Evolutionary conservation across 257 asterid species (phyloP), one percentile per base, ranked within the genome.

Genomic region (Oldenlandia corymbosa): DNA sequence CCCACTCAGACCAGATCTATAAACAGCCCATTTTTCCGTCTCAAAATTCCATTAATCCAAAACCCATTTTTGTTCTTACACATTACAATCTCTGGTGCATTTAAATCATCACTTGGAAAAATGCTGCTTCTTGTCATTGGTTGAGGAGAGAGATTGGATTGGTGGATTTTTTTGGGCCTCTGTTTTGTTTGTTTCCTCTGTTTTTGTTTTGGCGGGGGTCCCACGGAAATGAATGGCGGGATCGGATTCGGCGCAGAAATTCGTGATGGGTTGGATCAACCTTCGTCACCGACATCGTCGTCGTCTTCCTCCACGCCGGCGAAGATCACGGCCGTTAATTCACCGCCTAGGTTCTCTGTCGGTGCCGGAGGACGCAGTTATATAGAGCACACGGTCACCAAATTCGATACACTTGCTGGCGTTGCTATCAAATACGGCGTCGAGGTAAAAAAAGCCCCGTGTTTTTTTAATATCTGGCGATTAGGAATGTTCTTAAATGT

Each of bases 391-490:
- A 65, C 79, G 21, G 88, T 90, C 67, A 81, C 95, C 47, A 90
- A 81, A 64, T 85, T 81, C 71, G 97, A 90, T 66, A 90, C 97
- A 5, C 83, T 90, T 27, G 95, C 94, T 45, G 97, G 97, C 37
- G 88, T 90, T 64, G 95, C 97, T 46, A 90, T 90, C 75, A 87
- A 82, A 73, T 90, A 87, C 65, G 95, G 97, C 26, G 95, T 90
- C 48, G 97, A 90, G 94, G 97, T 90, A 75, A 34, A 20, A 17
- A 16, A 14, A 16, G 14, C 30, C 27, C 30, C 5, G 41, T 28
- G 32, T 21, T 51, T 51, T 21, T 52, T 7, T 24, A n/a, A n/a
- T n/a, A 34, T 74, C 27, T 34, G 4, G 72, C n/a, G 14, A 11
- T 9, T 59, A 28, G 7, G 36, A 32, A 24, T 59, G 11, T 59